phyloP scores from a whole-genome alignment of 164 flowering plant genomes.

The Nelumbo lutea region DNA sequence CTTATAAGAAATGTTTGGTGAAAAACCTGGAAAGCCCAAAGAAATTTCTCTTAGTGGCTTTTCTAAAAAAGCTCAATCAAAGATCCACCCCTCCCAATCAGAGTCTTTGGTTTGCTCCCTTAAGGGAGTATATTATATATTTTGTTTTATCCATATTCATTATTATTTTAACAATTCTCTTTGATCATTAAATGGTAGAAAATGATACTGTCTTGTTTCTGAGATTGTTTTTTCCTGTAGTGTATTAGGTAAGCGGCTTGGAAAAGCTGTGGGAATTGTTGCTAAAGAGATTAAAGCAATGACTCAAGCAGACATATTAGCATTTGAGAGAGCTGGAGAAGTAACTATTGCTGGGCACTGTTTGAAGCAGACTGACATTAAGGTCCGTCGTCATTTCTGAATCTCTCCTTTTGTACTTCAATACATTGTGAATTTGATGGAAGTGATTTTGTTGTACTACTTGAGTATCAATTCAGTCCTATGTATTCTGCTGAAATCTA shows the following conservation, averaged over 20 bases:
- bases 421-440: not conserved
- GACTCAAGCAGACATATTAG: conserved; percentile 77
- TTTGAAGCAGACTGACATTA: conserved; percentile 64
- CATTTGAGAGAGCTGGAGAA: conserved; percentile 73
- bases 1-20: no score
- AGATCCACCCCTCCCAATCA: no score
- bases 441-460: not conserved
- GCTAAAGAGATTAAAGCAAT: conserved; percentile 81
- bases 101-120: no score
- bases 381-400: conserved; percentile 36
- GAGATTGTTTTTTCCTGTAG: conserved; percentile 25
- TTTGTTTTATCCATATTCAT: no score
- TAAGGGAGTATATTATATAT: no score
- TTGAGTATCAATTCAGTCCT: no score
- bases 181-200: no score
- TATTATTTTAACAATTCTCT: no score
- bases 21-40: no score
- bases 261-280: conserved; percentile 85
- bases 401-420: not conserved
- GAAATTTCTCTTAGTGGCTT: no score
- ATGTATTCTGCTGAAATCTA: no score
- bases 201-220: not conserved
- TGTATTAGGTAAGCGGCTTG: conserved; percentile 79
- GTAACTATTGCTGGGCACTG: conserved; percentile 58
- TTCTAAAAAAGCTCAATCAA: no score